Evolutionary conservation across 768 basidiomycete genomes (phyloP), one percentile per base, ranked within the genome.

Genomic region (Trametes cinnabarina): DNA sequence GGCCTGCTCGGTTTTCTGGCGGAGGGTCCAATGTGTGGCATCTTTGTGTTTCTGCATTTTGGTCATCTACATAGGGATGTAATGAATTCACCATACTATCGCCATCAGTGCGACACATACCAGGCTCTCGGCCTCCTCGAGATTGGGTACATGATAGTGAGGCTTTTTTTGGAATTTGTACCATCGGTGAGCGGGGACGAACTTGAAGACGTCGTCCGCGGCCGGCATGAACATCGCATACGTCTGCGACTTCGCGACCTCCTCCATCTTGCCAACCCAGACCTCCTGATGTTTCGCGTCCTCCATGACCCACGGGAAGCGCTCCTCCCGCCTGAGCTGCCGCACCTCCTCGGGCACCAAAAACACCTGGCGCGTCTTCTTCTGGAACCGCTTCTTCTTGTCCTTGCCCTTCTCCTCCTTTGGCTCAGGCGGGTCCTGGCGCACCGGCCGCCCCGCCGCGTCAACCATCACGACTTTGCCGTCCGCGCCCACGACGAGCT

Each of bases 271-370:
- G 7, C 88, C 93, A 37, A 84, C 78, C 93, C 93, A 95, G 14
- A 83, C 70, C 73, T 94, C 90, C 55, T 78, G 75, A 49, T 83
- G 79, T 19, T 79, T 78, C 35, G 79, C 82, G 69, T 93, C 92
- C 75, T 95, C 93, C 76, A 94, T 83, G 37, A 95, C 88, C 93
- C 93, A 95, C 2, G 93, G 93, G 71, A 90, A 90, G 62, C 90
- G 77, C 73, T 95, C 93, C 74, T 95, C 93, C 67, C 81, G 82
- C 70, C 89, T 78, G 65, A 94, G 76, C 73, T 91, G 87, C 63
- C 92, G 77, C 49, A 83, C 78, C 37, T 86, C 86, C 54, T 94
- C 91, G 0, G 89, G 84, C 1, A 93, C 87, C 60, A 85, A 81
- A 74, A 87, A 93, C 19, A 94, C 90, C 76, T 85, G 92, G 76